Conservation (phyloP, 257 asterid genomes). For the Fraxinus pennsylvanica region DNA sequence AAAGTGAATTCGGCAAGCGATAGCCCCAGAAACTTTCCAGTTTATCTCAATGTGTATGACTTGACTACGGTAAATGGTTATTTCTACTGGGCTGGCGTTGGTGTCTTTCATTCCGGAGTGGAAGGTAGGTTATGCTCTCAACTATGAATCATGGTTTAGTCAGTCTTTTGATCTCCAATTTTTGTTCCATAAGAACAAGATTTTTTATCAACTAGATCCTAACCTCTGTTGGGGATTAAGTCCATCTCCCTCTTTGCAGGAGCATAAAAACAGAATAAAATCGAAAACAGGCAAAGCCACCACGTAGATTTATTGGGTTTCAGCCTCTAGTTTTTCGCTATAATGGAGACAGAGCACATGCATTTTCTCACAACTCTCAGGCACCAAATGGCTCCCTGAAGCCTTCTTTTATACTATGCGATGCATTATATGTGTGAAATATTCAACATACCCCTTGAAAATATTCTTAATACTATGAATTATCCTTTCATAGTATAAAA, state of each 20-base stretch:
- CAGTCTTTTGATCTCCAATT: not conserved
- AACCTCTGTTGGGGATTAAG: not conserved
- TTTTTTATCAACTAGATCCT: not conserved
- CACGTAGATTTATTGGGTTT: not conserved
- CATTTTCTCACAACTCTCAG: not conserved
- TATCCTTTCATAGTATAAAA: too few relatives aligned
- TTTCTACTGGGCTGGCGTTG: constrained; percentile 86
- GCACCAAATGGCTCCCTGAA: not conserved
- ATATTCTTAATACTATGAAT: too few relatives aligned
- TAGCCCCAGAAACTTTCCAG: constrained; percentile 52
- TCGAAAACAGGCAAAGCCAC: too few relatives aligned
- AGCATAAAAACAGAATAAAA: too few relatives aligned
- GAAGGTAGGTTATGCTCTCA: constrained; percentile 56
- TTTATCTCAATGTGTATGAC: constrained; percentile 83
- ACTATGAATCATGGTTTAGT: not conserved
- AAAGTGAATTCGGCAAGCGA: constrained; percentile 44
- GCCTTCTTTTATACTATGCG: too few relatives aligned
- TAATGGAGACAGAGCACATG: not conserved
- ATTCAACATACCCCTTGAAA: too few relatives aligned
- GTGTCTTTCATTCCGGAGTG: constrained; percentile 86
- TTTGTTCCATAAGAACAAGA: not conserved
- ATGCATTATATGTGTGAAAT: too few relatives aligned
- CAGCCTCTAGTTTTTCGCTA: not conserved
- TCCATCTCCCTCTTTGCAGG: too few relatives aligned
- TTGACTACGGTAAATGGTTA: constrained; percentile 72